These are phyloP conservation scores for Chamaenerion angustifolium DNA, from an alignment of 345 rosid species.

Conservation along the genomic window DNA sequence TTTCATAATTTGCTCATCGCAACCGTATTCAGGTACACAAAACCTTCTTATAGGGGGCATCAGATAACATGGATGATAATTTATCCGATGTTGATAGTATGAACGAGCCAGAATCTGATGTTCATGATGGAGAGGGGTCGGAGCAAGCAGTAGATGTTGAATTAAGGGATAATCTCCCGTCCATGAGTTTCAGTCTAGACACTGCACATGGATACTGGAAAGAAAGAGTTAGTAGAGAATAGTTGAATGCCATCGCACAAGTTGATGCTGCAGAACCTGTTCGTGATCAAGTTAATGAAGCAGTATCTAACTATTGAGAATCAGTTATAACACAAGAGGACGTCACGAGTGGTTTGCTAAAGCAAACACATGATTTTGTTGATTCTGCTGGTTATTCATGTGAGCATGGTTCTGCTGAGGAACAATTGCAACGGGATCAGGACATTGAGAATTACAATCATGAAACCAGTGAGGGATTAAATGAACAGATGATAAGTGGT, in stretches of 20 bases:
- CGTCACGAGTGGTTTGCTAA: conserved; percentile 8
- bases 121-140: not conserved
- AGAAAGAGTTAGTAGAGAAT: conserved; percentile 16
- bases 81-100: conserved; percentile 8
- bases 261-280: conserved; percentile 4
- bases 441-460: conserved; percentile 23
- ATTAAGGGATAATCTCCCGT: too few relatives aligned
- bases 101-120: not conserved
- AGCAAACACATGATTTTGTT: conserved; percentile 16
- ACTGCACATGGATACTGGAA: conserved; percentile 2
- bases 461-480: conserved; percentile 24
- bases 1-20: conserved; percentile 80
- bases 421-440: conserved; percentile 26
- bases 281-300: conserved; percentile 3
- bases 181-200: too few relatives aligned
- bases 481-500: conserved; percentile 21
- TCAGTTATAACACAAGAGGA: conserved; percentile 13
- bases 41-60: conserved; percentile 5
- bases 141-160: too few relatives aligned
- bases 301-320: conserved; percentile 17
- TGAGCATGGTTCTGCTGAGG: conserved; percentile 17
- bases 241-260: not conserved
- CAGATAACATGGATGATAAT: conserved; percentile 20
- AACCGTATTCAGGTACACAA: conserved; percentile 71
- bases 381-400: conserved; percentile 14